Conservation (phyloP, 2,329 filamentous ascomycete genomes). For the Cryphonectria parasitica region DNA sequence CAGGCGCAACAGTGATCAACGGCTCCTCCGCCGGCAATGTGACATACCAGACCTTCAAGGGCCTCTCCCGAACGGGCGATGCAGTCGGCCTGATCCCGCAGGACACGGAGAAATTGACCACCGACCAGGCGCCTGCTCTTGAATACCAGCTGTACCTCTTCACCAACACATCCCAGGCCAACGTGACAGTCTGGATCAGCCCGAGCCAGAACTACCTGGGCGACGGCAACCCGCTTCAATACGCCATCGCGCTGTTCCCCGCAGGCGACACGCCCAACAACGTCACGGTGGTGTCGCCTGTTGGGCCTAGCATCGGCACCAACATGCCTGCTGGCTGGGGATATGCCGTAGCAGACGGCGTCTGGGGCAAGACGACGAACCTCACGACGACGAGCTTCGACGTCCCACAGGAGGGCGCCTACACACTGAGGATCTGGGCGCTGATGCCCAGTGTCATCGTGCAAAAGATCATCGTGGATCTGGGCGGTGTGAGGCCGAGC, state of each 20-base stretch:
- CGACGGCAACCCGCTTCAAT: slow-evolving; percentile 53
- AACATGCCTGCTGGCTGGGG: slow-evolving; percentile 49
- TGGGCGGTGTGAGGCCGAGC: slow-evolving; percentile 57
- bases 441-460: slow-evolving; percentile 57
- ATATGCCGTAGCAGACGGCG: slow-evolving; percentile 47
- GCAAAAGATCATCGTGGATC: slow-evolving; percentile 59
- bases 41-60: slow-evolving; percentile 56
- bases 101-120: slow-evolving; percentile 52
- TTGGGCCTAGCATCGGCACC: slow-evolving; percentile 46
- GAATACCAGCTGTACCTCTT: slow-evolving; percentile 67
- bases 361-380: slow-evolving; percentile 50
- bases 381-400: slow-evolving; percentile 50
- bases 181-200: slow-evolving; percentile 55
- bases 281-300: slow-evolving; percentile 45
- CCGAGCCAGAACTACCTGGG: slow-evolving; percentile 58
- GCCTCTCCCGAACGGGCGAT: slow-evolving; percentile 61
- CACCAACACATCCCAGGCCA: slow-evolving; percentile 49
- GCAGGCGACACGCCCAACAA: slow-evolving; percentile 37
- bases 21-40: slow-evolving; percentile 32
- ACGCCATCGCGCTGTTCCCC: slow-evolving; percentile 53
- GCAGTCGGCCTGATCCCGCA: slow-evolving; percentile 62
- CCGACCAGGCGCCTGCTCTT: slow-evolving; percentile 56
- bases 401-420: slow-evolving; percentile 46
- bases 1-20: slow-evolving; percentile 29
- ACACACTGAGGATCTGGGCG: slow-evolving; percentile 56